A percentile compares a stretch with the other conserved stretches of the same genome.
Evolutionary conservation across 2,329 filamentous ascomycete genomes (phyloP).

Genomic region (Capronia epimyces): DNA sequence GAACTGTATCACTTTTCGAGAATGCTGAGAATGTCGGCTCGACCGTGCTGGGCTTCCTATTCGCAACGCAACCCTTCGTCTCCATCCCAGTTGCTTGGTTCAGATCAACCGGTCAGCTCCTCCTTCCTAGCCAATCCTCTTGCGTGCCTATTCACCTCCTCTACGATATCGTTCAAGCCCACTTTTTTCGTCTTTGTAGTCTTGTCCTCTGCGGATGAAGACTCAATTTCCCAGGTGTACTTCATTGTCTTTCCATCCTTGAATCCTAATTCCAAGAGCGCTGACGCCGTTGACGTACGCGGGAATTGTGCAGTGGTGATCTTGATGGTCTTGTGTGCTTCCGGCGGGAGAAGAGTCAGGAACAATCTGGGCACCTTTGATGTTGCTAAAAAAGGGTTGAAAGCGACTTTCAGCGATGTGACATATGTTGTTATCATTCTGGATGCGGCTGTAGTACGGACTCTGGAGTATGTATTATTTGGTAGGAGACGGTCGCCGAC

Average conservation of each 20-base stretch:
- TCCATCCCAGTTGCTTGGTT: background rate
- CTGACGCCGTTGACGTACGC: conserved; percentile 56
- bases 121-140: conserved; percentile 74
- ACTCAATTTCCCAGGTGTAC: conserved; percentile 40
- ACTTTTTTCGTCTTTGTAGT: conserved; percentile 67
- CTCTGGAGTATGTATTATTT: too few relatives aligned
- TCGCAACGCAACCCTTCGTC: background rate
- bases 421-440: conserved; percentile 31
- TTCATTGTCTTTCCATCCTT: conserved; percentile 92
- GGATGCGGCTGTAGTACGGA: background rate
- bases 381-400: conserved; percentile 82
- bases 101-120: conserved; percentile 56
- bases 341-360: conserved; percentile 75
- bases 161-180: conserved; percentile 77
- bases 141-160: conserved; percentile 87
- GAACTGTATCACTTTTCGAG: too few relatives aligned
- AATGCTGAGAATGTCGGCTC: background rate
- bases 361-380: conserved; percentile 83
- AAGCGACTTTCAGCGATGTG: conserved; percentile 75
- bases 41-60: background rate
- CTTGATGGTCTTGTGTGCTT: conserved; percentile 68
- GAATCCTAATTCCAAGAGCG: conserved; percentile 72
- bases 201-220: conserved; percentile 30
- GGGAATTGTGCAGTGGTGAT: conserved; percentile 74
- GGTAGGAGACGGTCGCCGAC: too few relatives aligned